A percentile compares a stretch with the other conserved stretches of the same genome.
Conservation (phyloP, 805 yeast genomes). For the Lachancea dasiensis region DNA sequence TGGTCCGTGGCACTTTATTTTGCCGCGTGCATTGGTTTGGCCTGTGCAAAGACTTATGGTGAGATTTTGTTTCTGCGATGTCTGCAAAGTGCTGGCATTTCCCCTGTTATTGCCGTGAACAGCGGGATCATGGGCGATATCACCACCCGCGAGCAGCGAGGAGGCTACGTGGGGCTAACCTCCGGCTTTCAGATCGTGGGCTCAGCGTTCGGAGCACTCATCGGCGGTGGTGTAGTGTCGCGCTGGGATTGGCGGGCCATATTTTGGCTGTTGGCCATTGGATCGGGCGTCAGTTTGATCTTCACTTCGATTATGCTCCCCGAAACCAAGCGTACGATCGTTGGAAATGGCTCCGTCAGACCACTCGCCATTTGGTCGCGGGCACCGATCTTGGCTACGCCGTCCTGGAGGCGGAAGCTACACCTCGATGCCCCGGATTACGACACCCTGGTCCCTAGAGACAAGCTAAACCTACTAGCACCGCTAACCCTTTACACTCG, state of each 20-base stretch:
- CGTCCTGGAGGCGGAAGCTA: conserved; percentile 18
- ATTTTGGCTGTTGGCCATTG: conserved; percentile 70
- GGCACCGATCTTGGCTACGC: conserved; percentile 39
- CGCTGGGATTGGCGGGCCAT: conserved; percentile 65
- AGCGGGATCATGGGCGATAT: conserved; percentile 73
- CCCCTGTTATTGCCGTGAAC: conserved; percentile 66
- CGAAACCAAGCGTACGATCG: conserved; percentile 67
- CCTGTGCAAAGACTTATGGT: conserved; percentile 51
- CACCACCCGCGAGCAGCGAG: conserved; percentile 59
- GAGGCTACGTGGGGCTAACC: conserved; percentile 60
- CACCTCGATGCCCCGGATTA: conserved; percentile 31
- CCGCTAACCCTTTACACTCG: conserved; percentile 40
- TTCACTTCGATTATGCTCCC: conserved; percentile 45
- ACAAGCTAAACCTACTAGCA: conserved; percentile 29
- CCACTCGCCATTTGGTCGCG: conserved; percentile 42
- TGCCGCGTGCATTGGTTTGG: conserved; percentile 61
- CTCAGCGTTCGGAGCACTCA: conserved; percentile 72
- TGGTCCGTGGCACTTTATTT: conserved; percentile 49
- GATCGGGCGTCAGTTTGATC: conserved; percentile 43
- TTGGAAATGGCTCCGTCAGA: conserved; percentile 64
- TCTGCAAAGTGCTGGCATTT: conserved; percentile 70
- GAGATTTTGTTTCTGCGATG: conserved; percentile 61
- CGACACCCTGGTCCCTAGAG: conserved; percentile 24
- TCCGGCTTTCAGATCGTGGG: conserved; percentile 65
- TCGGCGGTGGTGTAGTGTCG: conserved; percentile 43